Base-by-base conservation (phyloP, 805 yeast species). In the Saccharomycopsis guyanensis region DNA sequence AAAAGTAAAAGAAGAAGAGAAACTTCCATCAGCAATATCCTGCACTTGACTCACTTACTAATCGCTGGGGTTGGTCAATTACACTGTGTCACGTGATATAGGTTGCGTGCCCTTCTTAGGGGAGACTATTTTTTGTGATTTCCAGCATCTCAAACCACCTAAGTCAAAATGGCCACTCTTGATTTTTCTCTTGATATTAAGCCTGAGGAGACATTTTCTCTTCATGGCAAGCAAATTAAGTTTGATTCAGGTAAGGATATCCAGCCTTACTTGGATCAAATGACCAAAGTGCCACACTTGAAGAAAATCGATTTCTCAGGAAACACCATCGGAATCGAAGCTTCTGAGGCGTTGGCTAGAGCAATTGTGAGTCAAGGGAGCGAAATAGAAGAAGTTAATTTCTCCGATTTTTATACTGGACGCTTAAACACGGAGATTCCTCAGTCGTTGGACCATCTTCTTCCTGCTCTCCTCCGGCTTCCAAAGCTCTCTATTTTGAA, bases 401-500 rank as follows among this genome's bases (percentile, higher is more conserved):
- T 93, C 55, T 89, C 95, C 42, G 99, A 93, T 64, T 74, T 93
- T 53, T 93, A 86, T 69, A 93, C 97, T 23, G 95, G 97, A 10
- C 77, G 99, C 61, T 75, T 91, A 55, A 88, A 87, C 57, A 89
- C 89, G 49, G 99, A 93, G 66, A 94, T 93, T 53, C 97, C 97
- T 18, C 75, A 78, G 53, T 79, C 95, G 3, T 73, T 93, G 61
- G 76, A 75, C 49, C 70, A 72, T 54, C 69, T 93, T 53, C 75
- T 89, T 52, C 84, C 88, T 18, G 83, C 85, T 2, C 71, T 93
- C 44, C 69, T 86, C 54, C 64, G 76, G 53, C 80, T 86, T 56
- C 76, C 81, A 42, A 74, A 82, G 23, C 71, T 91, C 55, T 74
- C 75, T 52, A 79, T 86, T 34, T 69, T 93, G 50, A 85, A 93